Evolutionary conservation across 192 early-diverging fungal species (phyloP).

Genomic region (Podila verticillata): DNA sequence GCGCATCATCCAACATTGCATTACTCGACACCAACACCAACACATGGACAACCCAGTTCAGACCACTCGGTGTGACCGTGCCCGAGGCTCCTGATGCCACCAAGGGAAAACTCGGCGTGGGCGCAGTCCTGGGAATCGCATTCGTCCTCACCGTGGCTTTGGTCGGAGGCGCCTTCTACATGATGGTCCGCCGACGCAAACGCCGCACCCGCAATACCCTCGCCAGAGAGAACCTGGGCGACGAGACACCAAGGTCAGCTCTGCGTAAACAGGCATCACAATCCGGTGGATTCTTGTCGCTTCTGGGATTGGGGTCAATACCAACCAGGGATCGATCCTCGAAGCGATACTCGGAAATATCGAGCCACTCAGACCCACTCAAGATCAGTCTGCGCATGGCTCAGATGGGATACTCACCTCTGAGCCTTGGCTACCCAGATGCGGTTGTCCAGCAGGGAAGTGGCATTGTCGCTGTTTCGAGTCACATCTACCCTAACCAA

Average conservation of each 20-base stretch:
- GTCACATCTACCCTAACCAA: slow-evolving; percentile 50
- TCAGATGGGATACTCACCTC: slow-evolving; percentile 40
- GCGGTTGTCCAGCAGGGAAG: slow-evolving; percentile 41
- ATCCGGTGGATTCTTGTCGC: slow-evolving; percentile 11
- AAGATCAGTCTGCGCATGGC: slow-evolving; percentile 36
- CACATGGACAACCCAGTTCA: slow-evolving; percentile 24
- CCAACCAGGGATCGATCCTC: neutral
- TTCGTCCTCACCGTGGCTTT: slow-evolving; percentile 27
- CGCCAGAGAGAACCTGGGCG: slow-evolving; percentile 37
- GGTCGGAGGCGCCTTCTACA: slow-evolving; percentile 31
- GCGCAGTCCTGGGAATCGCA: slow-evolving; percentile 39
- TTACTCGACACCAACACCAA: slow-evolving; percentile 31
- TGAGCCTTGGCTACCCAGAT: slow-evolving; percentile 46
- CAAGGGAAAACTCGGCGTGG: slow-evolving; percentile 12
- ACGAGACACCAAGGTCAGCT: slow-evolving; percentile 29
- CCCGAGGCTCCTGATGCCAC: neutral
- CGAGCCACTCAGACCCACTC: slow-evolving; percentile 34
- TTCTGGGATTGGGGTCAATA: neutral
- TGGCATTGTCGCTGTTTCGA: slow-evolving; percentile 34
- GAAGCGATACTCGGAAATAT: slow-evolving; percentile 43
- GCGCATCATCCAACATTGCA: slow-evolving; percentile 14
- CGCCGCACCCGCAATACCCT: slow-evolving; percentile 36
- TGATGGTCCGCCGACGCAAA: slow-evolving; percentile 33
- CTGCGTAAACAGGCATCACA: slow-evolving; percentile 14
- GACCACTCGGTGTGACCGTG: slow-evolving; percentile 10